Evolutionary conservation across 2,329 filamentous ascomycete species (phyloP).

Genomic region (Eutypa lata): DNA sequence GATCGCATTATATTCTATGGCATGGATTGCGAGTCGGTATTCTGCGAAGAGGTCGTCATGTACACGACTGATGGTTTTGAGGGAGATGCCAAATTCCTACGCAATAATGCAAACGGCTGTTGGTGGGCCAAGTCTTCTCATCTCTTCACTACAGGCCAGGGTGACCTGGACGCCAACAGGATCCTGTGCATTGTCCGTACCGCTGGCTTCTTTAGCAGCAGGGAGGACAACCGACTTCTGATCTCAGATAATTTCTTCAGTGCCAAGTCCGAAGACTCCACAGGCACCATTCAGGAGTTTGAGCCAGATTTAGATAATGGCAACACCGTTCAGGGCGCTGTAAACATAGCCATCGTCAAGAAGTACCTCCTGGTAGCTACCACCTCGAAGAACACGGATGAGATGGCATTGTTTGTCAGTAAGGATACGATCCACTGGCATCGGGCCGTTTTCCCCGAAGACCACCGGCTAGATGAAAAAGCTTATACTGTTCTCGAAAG

Average conservation of each 20-base stretch:
- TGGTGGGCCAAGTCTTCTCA: constrained; percentile 81
- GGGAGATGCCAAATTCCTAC: constrained; percentile 59
- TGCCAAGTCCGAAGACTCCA: constrained; percentile 39
- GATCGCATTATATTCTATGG: constrained; percentile 84
- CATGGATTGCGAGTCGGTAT: constrained; percentile 62
- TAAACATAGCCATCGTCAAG: constrained; percentile 80
- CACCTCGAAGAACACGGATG: constrained; percentile 74
- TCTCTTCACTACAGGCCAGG: constrained; percentile 67
- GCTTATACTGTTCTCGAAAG: constrained; percentile 94
- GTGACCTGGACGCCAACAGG: constrained; percentile 64
- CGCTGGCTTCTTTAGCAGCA: constrained; percentile 67
- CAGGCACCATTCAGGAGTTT: constrained; percentile 53
- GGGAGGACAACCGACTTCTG: constrained; percentile 73
- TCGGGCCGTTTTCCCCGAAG: constrained; percentile 80
- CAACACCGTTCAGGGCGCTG: constrained; percentile 73
- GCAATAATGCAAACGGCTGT: constrained; percentile 70
- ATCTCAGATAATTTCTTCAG: constrained; percentile 83
- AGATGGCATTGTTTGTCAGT: constrained; percentile 88
- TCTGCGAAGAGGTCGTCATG: constrained; percentile 60
- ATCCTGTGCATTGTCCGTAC: constrained; percentile 73
- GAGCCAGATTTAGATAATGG: constrained; percentile 76
- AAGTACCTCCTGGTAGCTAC: constrained; percentile 83
- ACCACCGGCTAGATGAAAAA: constrained; percentile 76
- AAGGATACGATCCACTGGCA: constrained; percentile 85
- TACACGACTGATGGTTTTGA: constrained; percentile 89